Conservation (phyloP, 352 stramenopile species). For the Globisporangium spinosum region DNA sequence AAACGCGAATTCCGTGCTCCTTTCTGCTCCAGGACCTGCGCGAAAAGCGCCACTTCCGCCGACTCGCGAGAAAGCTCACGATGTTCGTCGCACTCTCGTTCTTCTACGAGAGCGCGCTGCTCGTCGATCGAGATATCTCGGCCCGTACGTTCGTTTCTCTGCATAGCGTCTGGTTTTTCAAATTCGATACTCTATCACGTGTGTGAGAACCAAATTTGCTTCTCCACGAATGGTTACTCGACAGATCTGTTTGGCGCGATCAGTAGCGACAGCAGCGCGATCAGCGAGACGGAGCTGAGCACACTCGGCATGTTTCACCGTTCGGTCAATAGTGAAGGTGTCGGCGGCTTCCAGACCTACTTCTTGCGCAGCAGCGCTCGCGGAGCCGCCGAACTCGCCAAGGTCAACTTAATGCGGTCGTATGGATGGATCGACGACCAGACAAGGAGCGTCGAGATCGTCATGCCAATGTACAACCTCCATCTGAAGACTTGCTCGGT, state of each 20-base stretch:
- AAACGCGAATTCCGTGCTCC: constrained; percentile 31
- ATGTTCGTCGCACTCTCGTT: constrained; percentile 53
- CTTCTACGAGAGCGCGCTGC: constrained; percentile 50
- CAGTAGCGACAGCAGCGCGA: constrained; percentile 22
- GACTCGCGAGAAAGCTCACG: constrained; percentile 54
- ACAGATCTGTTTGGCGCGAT: constrained; percentile 34
- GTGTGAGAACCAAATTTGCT: constrained; percentile 29
- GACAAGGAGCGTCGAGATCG: constrained; percentile 46
- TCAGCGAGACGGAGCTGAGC: constrained; percentile 22
- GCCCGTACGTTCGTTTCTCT: constrained; percentile 32
- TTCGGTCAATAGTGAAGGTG: constrained; percentile 27
- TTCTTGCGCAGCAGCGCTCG: constrained; percentile 46
- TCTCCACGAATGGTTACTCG: constrained; percentile 31
- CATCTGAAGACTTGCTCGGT: constrained; percentile 55
- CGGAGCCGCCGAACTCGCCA: constrained; percentile 26
- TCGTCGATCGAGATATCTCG: constrained; percentile 63
- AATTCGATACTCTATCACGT: not conserved
- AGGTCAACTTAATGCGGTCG: constrained; percentile 35
- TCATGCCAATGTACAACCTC: constrained; percentile 55
- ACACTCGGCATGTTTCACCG: constrained; percentile 59
- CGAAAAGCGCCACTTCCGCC: constrained; percentile 62
- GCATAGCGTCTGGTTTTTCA: not conserved
- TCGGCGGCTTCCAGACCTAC: constrained; percentile 47
- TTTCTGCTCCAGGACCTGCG: constrained; percentile 62
- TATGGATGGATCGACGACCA: constrained; percentile 56